These are phyloP conservation scores for Colletotrichum neosansevieriae DNA, from an alignment of 2,329 filamentous ascomycete species.

Conservation along the genomic window DNA sequence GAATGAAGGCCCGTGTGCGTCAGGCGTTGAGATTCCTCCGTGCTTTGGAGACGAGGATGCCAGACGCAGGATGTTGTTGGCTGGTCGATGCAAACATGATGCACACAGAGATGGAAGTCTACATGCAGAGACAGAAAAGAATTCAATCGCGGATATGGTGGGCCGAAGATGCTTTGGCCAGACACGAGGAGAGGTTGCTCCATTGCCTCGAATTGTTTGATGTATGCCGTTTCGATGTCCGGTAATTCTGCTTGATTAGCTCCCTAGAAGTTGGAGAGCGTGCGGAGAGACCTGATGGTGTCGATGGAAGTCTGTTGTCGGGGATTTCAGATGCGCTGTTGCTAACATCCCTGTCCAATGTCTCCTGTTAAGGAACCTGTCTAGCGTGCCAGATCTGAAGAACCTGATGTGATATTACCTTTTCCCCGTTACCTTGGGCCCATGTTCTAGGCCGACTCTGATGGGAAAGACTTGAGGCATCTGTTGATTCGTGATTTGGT, in stretches of 20 bases:
- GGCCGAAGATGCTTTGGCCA: not conserved
- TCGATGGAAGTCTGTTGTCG: not conserved
- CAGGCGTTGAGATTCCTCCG: constrained; percentile 32
- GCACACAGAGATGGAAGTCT: constrained; percentile 20
- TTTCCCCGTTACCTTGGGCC: not conserved
- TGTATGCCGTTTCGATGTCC: not conserved
- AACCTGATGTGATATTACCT: not conserved
- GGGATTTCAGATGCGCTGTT: constrained; percentile 2
- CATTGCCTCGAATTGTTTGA: not conserved
- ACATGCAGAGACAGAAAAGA: constrained; percentile 18
- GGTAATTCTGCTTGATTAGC: not conserved
- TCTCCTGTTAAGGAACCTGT: not conserved
- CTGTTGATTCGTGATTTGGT: constrained; percentile 8
- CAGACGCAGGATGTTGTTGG: constrained; percentile 15
- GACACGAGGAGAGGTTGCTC: not conserved
- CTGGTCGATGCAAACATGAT: constrained; percentile 25
- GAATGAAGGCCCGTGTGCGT: constrained; percentile 29
- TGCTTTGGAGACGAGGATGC: constrained; percentile 24
- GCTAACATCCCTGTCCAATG: not conserved
- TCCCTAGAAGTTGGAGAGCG: constrained; percentile 1
- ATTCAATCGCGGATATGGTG: not conserved
- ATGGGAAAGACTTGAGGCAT: constrained; percentile 11
- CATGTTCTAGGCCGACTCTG: not conserved
- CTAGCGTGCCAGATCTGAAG: no score
- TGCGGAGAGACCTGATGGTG: not conserved